Evolutionary conservation across 306 rosid genomes (phyloP).

Genomic region (Casuarina cunninghamiana): DNA sequence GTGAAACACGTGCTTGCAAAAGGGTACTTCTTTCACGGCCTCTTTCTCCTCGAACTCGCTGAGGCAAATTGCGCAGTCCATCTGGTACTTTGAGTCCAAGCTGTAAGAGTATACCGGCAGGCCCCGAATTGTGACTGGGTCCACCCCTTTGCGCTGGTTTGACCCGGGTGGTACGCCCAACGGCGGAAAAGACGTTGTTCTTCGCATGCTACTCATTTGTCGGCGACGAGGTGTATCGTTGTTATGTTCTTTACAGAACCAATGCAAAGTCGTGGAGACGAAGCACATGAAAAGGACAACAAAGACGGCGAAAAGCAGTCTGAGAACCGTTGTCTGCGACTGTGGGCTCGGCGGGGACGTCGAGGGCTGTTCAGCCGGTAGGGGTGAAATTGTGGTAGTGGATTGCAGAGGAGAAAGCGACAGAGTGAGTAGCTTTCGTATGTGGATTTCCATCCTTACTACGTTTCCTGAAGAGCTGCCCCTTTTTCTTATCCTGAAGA

Average conservation of each 20-base stretch:
- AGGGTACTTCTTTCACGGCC: conserved; percentile 39
- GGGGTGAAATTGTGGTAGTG: neutral
- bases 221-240: neutral
- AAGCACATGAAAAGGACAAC: conserved; percentile 34
- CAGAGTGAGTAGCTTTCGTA: conserved; percentile 33
- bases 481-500: no score
- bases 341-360: conserved; percentile 2
- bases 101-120: conserved; percentile 36
- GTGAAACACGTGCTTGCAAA: conserved; percentile 63
- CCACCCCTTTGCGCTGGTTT: neutral
- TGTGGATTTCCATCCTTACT: conserved; percentile 27
- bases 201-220: neutral
- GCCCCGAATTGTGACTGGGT: neutral
- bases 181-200: neutral
- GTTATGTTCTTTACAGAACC: neutral
- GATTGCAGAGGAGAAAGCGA: neutral
- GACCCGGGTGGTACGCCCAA: neutral
- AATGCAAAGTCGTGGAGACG: conserved; percentile 27
- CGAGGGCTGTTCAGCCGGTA: neutral
- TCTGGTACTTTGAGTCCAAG: conserved; percentile 17
- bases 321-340: conserved; percentile 11
- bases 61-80: conserved; percentile 58
- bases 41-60: conserved; percentile 37
- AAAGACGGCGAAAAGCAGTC: conserved; percentile 27
- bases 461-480: no score